Percentiles rank a stretch among this genome's conserved stretches.
Conservation (phyloP, 345 rosid genomes). For the Ceriops decandra region DNA sequence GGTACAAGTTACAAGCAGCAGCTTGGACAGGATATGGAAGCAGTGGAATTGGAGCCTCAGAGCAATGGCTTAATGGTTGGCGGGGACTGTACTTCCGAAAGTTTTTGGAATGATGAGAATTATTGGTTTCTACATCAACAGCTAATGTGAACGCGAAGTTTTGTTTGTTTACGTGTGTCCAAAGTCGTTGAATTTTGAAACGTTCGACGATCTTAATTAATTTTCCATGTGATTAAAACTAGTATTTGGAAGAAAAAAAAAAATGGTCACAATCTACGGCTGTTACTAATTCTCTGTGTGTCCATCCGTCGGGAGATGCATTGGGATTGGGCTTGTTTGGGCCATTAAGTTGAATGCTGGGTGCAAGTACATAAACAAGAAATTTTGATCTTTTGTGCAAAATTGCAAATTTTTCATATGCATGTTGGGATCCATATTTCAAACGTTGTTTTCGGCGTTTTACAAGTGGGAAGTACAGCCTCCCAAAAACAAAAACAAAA, state of each 20-base stretch:
- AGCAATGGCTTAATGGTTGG: conserved; percentile 26
- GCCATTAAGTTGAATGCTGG: too few species aligned
- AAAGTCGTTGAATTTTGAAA: background rate
- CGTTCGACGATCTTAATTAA: background rate
- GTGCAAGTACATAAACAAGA: too few species aligned
- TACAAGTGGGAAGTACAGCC: too few species aligned
- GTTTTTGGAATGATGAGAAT: conserved; percentile 57
- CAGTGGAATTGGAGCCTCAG: conserved; percentile 7
- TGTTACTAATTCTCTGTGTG: too few species aligned
- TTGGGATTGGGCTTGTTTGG: background rate
- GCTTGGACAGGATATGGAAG: conserved; percentile 5
- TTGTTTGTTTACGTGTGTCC: conserved; percentile 37
- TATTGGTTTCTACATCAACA: conserved; percentile 45
- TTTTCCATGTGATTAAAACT: too few species aligned
- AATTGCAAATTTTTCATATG: too few species aligned
- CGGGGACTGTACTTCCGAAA: conserved; percentile 43
- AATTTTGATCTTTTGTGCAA: too few species aligned
- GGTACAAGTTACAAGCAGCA: background rate
- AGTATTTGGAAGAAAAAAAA: background rate
- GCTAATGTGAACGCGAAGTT: conserved; percentile 19
- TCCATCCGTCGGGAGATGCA: too few species aligned
- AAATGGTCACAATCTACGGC: background rate
- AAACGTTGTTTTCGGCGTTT: too few species aligned
- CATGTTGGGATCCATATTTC: too few species aligned
- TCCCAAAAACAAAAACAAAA: too few species aligned